Conservation (phyloP, 352 stramenopile species). For the Albugo laibachii region DNA sequence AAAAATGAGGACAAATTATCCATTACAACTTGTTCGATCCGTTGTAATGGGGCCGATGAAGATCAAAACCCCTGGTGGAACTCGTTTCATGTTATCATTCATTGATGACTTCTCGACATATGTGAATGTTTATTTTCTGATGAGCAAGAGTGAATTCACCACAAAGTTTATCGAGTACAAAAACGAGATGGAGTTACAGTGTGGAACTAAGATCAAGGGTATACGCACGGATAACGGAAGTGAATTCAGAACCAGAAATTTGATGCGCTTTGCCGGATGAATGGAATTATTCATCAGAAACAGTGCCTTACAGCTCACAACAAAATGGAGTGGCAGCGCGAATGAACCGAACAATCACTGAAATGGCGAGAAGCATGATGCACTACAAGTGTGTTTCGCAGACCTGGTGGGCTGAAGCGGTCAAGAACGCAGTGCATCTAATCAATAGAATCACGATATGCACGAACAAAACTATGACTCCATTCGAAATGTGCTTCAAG, state of each 20-base stretch:
- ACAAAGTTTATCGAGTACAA: slow-evolving; percentile 6
- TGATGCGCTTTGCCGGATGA: background rate
- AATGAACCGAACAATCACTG: slow-evolving; percentile 8
- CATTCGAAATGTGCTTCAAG: slow-evolving; percentile 10
- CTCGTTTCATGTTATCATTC: slow-evolving; percentile 4
- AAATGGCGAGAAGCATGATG: slow-evolving; percentile 6
- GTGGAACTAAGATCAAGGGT: slow-evolving; percentile 6
- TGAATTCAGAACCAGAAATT: slow-evolving; percentile 12
- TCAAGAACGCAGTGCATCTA: slow-evolving; percentile 12
- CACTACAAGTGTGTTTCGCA: slow-evolving; percentile 2
- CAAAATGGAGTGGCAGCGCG: slow-evolving; percentile 10
- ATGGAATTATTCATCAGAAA: slow-evolving; percentile 12
- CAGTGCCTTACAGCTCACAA: slow-evolving; percentile 11
- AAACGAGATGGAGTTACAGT: slow-evolving; percentile 8
- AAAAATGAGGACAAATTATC: too few species aligned
- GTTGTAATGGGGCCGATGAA: slow-evolving; percentile 9
- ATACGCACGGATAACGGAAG: slow-evolving; percentile 14
- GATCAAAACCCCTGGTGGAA: slow-evolving; percentile 5
- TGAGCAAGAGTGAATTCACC: slow-evolving; percentile 8
- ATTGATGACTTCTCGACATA: slow-evolving; percentile 9
- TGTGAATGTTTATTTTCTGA: slow-evolving; percentile 9
- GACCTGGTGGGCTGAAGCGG: slow-evolving; percentile 7
- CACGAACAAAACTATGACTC: background rate
- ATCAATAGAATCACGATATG: slow-evolving; percentile 8
- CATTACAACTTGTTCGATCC: slow-evolving; percentile 8